Evolutionary conservation across 2,329 filamentous ascomycete species (phyloP).

Genomic region (Pseudogymnoascus sp.): DNA sequence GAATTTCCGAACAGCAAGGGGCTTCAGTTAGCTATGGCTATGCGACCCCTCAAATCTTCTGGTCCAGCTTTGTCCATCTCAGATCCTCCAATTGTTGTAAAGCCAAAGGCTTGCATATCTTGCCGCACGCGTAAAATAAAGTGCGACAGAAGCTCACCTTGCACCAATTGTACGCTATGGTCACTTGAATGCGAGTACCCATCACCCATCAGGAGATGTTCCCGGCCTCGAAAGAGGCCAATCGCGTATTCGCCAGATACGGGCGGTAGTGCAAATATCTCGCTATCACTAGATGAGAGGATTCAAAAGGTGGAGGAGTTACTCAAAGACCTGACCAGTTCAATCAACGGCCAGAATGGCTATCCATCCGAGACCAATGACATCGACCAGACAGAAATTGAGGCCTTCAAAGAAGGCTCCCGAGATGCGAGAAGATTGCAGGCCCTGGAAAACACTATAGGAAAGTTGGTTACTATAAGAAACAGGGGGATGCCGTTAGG

Average conservation of each 20-base stretch:
- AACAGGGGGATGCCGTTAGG: background rate
- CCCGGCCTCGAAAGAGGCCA: background rate
- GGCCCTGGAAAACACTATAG: background rate
- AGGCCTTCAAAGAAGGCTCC: background rate
- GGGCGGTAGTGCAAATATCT: background rate
- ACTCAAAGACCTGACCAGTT: background rate
- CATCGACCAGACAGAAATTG: too few species aligned
- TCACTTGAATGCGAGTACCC: slow-evolving; percentile 4
- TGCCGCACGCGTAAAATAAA: slow-evolving; percentile 7
- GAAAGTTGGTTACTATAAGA: background rate
- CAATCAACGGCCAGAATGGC: background rate
- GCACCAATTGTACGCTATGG: slow-evolving; percentile 2
- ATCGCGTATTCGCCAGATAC: background rate
- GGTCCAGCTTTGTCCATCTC: background rate
- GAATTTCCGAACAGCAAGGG: background rate
- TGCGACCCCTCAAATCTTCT: background rate
- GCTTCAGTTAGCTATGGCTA: background rate
- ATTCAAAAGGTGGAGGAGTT: background rate
- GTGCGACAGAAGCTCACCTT: background rate
- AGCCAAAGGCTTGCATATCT: slow-evolving; percentile 8
- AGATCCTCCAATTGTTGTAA: background rate
- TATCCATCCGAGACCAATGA: background rate
- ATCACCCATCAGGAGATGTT: background rate
- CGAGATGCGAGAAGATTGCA: background rate
- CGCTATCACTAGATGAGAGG: background rate